Evolutionary conservation across 768 basidiomycete genomes (phyloP).

Genomic region (Rhodotorula paludigena): DNA sequence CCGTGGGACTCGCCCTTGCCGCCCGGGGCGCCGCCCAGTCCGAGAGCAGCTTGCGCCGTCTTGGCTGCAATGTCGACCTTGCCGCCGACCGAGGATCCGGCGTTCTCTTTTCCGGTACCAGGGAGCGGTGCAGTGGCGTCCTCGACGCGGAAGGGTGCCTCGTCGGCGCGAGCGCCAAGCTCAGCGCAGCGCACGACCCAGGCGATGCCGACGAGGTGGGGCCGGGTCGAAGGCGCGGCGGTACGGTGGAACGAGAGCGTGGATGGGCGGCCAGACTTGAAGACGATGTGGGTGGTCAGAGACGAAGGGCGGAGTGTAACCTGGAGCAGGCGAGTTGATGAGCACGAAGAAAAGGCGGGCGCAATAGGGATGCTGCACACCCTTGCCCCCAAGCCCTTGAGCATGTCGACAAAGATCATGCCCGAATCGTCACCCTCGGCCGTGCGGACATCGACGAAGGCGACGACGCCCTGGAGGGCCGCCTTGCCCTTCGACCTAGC

Average conservation of each 20-base stretch:
- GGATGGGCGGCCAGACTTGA: slow-evolving; percentile 71
- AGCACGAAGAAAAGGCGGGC: slow-evolving; percentile 6
- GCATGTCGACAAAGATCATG: slow-evolving; percentile 73
- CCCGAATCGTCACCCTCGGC: slow-evolving; percentile 75
- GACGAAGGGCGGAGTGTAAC: slow-evolving; percentile 59
- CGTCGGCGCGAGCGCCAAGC: slow-evolving; percentile 60
- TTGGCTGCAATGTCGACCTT: neutral
- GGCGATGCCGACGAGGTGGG: slow-evolving; percentile 71
- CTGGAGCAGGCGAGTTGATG: slow-evolving; percentile 53
- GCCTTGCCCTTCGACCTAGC: slow-evolving; percentile 31
- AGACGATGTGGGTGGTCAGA: slow-evolving; percentile 70
- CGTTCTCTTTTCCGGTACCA: slow-evolving; percentile 16
- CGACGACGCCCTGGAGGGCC: slow-evolving; percentile 65
- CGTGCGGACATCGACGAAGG: slow-evolving; percentile 77
- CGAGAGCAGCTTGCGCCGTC: slow-evolving; percentile 11
- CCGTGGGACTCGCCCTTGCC: neutral
- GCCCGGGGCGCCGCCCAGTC: neutral
- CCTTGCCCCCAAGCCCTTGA: slow-evolving; percentile 71
- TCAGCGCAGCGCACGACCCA: slow-evolving; percentile 88
- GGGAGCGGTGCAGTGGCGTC: slow-evolving; percentile 1
- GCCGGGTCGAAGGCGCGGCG: slow-evolving; percentile 42
- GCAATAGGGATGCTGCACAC: slow-evolving; percentile 56
- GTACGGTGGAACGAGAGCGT: slow-evolving; percentile 67
- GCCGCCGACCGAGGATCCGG: no score
- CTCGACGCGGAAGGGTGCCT: slow-evolving; percentile 47